Percentiles rank a stretch among this genome's conserved stretches.
Evolutionary conservation across 169 alveolate species (phyloP).

Genomic region (Plasmodium chabaudi): DNA sequence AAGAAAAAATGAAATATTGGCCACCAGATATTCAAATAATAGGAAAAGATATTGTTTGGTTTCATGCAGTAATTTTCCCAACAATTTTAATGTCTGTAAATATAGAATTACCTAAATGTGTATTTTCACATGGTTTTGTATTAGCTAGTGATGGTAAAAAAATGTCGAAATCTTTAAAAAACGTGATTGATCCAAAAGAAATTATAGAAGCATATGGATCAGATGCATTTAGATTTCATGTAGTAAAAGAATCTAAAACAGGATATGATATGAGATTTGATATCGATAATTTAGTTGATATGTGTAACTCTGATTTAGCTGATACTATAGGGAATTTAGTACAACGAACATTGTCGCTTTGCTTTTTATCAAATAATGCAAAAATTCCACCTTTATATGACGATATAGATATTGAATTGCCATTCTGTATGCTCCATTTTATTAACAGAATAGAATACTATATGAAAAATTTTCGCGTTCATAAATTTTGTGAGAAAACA

Average conservation of each 20-base stretch:
- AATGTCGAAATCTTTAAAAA: conserved; percentile 94
- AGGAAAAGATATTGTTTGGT: conserved; percentile 95
- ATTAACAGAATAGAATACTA: conserved; percentile 74
- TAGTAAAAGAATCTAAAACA: conserved; percentile 82
- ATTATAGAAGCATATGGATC: conserved; percentile 81
- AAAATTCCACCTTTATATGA: conserved; percentile 82
- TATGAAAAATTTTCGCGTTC: conserved; percentile 76
- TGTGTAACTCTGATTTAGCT: conserved; percentile 88
- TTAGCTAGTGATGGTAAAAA: conserved; percentile 94
- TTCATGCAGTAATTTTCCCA: conserved; percentile 93
- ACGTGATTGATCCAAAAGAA: conserved; percentile 89
- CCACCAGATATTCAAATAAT: conserved; percentile 85
- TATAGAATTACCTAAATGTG: conserved; percentile 89
- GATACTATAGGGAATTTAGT: conserved; percentile 90
- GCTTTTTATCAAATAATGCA: conserved; percentile 83
- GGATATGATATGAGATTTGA: conserved; percentile 88
- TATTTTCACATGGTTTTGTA: conserved; percentile 95
- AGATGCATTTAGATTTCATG: conserved; percentile 85
- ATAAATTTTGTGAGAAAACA: conserved; percentile 84
- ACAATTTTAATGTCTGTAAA: conserved; percentile 90
- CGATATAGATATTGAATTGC: conserved; percentile 78
- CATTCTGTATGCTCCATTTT: conserved; percentile 84
- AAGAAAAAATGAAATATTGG: conserved; percentile 79
- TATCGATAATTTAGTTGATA: conserved; percentile 81
- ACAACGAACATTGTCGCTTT: conserved; percentile 84